These are phyloP conservation scores for Drechslerella stenobrocha DNA, from an alignment of 2,329 filamentous ascomycete genomes.

Conservation along the genomic window DNA sequence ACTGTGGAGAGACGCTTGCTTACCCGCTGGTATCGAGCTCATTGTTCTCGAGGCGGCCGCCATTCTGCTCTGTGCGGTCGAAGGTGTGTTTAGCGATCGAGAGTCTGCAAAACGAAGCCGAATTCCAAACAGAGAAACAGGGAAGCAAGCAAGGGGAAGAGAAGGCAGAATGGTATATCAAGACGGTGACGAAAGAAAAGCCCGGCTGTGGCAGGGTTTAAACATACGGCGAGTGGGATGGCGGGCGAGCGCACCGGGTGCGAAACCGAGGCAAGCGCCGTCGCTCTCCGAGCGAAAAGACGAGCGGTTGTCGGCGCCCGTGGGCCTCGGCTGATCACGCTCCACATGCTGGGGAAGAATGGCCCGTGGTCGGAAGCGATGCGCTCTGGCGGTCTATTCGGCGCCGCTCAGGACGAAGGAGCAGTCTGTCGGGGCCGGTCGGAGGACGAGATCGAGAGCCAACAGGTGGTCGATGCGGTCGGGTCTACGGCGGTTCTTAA, in stretches of 20 bases:
- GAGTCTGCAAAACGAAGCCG: constrained; percentile 1
- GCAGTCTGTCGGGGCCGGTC: constrained; percentile 16
- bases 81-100: constrained; percentile 26
- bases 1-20: constrained; percentile 16
- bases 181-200: constrained; percentile 9
- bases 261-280: constrained; percentile 44
- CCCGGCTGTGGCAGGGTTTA: constrained; percentile 11
- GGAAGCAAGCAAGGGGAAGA: constrained; percentile 3
- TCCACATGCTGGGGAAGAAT: constrained; percentile 49
- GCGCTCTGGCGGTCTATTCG: too few species aligned
- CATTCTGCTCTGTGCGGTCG: constrained; percentile 43
- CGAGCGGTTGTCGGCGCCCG: constrained; percentile 39
- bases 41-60: constrained; percentile 39
- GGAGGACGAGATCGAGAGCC: constrained; percentile 22
- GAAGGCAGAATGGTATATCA: constrained; percentile 14
- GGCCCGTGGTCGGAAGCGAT: constrained; percentile 35
- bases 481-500: constrained; percentile 35
- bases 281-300: constrained; percentile 43
- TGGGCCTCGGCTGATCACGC: constrained; percentile 49
- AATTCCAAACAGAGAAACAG: neutral
- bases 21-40: constrained; percentile 43
- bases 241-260: constrained; percentile 41
- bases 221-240: constrained; percentile 36
- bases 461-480: constrained; percentile 28
- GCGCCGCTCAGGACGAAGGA: constrained; percentile 30